A percentile compares a stretch with the other conserved stretches of the same genome.
phyloP scores from a whole-genome alignment of 176 grass and related monocot genomes.

The Zea mays region Zm-B73-REFERENCE-NAM-5.0 NC_050105.1:52674501-52675000 shows the following conservation, averaged over 20 bases:
- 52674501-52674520: too few relatives aligned
- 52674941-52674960: constrained; percentile 88
- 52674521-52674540: too few relatives aligned
- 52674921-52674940: constrained; percentile 94
- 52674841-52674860: constrained; percentile 16
- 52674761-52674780: background rate
- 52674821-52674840: background rate
- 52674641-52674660: constrained; percentile 36
- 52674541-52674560: too few relatives aligned
- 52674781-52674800: background rate
- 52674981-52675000: constrained; percentile 29
- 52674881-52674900: constrained; percentile 29
- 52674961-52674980: constrained; percentile 81
- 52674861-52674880: constrained; percentile 52
- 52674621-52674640: background rate
- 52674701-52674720: background rate
- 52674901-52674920: constrained; percentile 75
- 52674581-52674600: too few relatives aligned
- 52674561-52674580: too few relatives aligned
- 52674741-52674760: constrained; percentile 5
- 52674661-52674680: constrained; percentile 14
- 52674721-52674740: background rate
- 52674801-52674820: background rate
- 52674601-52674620: background rate
- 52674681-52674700: background rate